These are phyloP conservation scores for Falciphora oryzae DNA, from an alignment of 2,329 filamentous ascomycete species.

Conservation along the genomic window DNA sequence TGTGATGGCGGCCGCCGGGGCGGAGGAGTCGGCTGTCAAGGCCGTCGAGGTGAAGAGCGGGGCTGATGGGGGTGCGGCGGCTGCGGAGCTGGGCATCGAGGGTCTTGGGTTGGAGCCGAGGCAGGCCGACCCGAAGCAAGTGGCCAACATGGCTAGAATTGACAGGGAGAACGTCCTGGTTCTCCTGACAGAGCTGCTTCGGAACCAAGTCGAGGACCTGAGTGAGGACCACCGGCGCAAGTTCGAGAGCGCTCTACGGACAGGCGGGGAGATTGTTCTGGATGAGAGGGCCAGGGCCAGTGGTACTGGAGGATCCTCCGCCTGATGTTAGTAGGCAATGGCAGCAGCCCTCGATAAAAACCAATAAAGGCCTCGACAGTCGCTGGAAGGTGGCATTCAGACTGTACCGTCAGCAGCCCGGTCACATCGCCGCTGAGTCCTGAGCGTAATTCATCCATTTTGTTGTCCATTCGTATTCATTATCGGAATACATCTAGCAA, in stretches of 20 bases:
- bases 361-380: too few species aligned
- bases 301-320: too few species aligned
- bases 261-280: constrained; percentile 41
- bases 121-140: constrained; percentile 37
- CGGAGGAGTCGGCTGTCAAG: neutral
- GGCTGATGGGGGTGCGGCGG: constrained; percentile 8
- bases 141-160: constrained; percentile 40
- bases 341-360: too few species aligned
- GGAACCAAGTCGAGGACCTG: constrained; percentile 35
- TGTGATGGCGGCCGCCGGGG: neutral
- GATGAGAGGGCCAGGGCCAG: constrained; percentile 16
- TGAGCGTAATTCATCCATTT: too few species aligned
- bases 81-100: constrained; percentile 18
- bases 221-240: constrained; percentile 30
- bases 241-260: constrained; percentile 44
- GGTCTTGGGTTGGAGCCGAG: constrained; percentile 39
- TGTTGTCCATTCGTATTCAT: constrained; percentile 22
- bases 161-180: constrained; percentile 59
- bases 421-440: too few species aligned
- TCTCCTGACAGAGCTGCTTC: constrained; percentile 49
- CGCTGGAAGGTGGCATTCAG: too few species aligned
- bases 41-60: constrained; percentile 14
- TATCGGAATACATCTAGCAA: constrained; percentile 29
- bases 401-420: too few species aligned
- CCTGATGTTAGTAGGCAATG: too few species aligned